Evolutionary conservation across 1,284 basidiomycete species (phyloP), one percentile per base, ranked within the genome.

Genomic region (Ustilago vetiveriae): DNA sequence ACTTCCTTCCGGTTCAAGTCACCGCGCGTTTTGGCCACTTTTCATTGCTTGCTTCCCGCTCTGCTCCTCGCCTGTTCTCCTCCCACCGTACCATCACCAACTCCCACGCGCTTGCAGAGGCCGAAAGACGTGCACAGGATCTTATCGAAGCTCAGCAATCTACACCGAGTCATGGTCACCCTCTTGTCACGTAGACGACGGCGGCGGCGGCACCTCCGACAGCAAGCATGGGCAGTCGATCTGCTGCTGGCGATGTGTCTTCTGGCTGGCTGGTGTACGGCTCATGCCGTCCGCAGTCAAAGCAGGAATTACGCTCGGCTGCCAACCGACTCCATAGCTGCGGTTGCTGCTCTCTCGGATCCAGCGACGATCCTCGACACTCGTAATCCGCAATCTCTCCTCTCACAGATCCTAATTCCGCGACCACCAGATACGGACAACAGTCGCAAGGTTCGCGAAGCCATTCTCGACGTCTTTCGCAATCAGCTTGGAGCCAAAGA

Each of bases 361-460:
- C 64, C 78, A 0, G 59, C 66, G 4, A 55, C 23, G 0, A 36
- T 54, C 21, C 55, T 82, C 38, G 72, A 80, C 51, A 41, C 55
- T 16, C 17, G 24, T 22, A 45, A 66, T 24, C 16, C 47, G 6
- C 27, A 52, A 11, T 80, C 79, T 8, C 64, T 80, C 14, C 69
- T 82, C 23, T 72, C 79, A 10, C 66, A 62, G 19, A 76, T 82
- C 38, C 65, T 82, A 36, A 75, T 81, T 10, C 80, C 80, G 3
- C 71, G 80, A n/a, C 69, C 74, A 7, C 65, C 79, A 11, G 78
- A 72, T 44, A 78, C 69, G 11, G 60, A 64, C 10, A 74, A 75
- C 58, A 73, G 59, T 45, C 62, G 68, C 26, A 48, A 53, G 7
- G 80, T 76, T 17, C 72, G 66, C 13, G 43, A 72, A 21, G 49